These are phyloP conservation scores for Phlebiopsis gigantea DNA, from an alignment of 768 basidiomycete genomes.

Conservation along the genomic window DNA sequence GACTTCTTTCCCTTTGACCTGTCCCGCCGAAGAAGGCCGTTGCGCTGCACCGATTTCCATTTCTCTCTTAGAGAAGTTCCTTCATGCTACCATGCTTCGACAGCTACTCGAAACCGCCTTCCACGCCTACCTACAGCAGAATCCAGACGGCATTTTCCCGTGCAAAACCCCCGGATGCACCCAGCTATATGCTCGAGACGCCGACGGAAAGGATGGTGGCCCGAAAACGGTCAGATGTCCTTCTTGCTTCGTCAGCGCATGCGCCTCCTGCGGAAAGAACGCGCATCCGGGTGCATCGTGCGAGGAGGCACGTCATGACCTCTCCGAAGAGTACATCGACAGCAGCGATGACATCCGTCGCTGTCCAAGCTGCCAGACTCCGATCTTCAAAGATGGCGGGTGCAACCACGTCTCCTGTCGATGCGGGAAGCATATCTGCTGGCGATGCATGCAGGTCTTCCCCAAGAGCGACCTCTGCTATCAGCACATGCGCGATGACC, in stretches of 20 bases:
- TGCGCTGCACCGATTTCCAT: slow-evolving; percentile 20
- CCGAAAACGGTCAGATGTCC: slow-evolving; percentile 33
- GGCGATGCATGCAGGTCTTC: slow-evolving; percentile 47
- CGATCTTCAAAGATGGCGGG: slow-evolving; percentile 45
- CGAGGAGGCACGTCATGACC: slow-evolving; percentile 33
- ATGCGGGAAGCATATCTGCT: slow-evolving; percentile 50
- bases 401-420: slow-evolving; percentile 52
- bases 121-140: slow-evolving; percentile 16
- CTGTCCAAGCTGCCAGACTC: slow-evolving; percentile 41
- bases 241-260: slow-evolving; percentile 45
- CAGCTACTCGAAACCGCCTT: slow-evolving; percentile 19
- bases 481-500: slow-evolving; percentile 15
- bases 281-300: slow-evolving; percentile 50
- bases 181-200: slow-evolving; percentile 26
- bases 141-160: slow-evolving; percentile 18
- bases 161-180: slow-evolving; percentile 25
- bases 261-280: slow-evolving; percentile 43
- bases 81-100: slow-evolving; percentile 13
- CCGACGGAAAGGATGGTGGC: slow-evolving; percentile 1
- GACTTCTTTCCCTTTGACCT: slow-evolving; percentile 27
- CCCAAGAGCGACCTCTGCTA: slow-evolving; percentile 9
- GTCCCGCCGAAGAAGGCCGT: slow-evolving; percentile 16
- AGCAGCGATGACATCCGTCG: slow-evolving; percentile 31
- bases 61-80: slow-evolving; percentile 10
- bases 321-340: slow-evolving; percentile 36